These are phyloP conservation scores for Podila clonocystis DNA, from an alignment of 192 early-diverging fungal species.

Conservation along the genomic window DNA sequence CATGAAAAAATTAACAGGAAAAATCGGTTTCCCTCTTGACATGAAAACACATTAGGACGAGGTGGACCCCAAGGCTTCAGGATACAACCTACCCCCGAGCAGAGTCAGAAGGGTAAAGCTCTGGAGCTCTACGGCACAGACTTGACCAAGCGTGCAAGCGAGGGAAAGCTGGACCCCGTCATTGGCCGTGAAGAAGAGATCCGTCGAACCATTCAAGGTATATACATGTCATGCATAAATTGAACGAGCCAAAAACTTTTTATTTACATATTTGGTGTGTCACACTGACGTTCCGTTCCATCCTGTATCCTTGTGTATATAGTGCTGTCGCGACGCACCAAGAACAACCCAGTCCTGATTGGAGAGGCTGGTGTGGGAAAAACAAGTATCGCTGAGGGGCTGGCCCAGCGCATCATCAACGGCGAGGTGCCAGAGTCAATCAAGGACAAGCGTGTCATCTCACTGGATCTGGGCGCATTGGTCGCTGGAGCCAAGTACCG, in stretches of 20 bases:
- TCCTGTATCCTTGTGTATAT: not conserved
- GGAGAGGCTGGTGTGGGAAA: conserved; percentile 84
- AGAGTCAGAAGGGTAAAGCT: conserved; percentile 47
- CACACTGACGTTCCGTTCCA: not conserved
- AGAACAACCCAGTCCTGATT: conserved; percentile 81
- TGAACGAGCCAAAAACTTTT: not conserved
- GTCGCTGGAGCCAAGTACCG: conserved; percentile 81
- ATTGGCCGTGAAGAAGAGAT: conserved; percentile 85
- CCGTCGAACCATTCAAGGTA: conserved; percentile 80
- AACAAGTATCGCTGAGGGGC: conserved; percentile 82
- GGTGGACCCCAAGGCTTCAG: conserved; percentile 39
- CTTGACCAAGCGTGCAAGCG: conserved; percentile 76
- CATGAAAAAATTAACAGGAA: not conserved
- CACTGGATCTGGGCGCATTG: conserved; percentile 74
- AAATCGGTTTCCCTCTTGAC: no score
- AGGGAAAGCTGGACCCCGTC: conserved; percentile 85
- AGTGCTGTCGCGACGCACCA: conserved; percentile 75
- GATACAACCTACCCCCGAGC: conserved; percentile 39
- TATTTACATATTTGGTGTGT: not conserved
- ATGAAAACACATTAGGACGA: not conserved
- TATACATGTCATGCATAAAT: not conserved
- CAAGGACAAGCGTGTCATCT: conserved; percentile 76
- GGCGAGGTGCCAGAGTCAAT: conserved; percentile 83
- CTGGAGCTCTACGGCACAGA: conserved; percentile 67
- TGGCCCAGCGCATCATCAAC: conserved; percentile 81